phyloP scores from a whole-genome alignment of 305 asterid species.

The Fraxinus baroniana region DNA sequence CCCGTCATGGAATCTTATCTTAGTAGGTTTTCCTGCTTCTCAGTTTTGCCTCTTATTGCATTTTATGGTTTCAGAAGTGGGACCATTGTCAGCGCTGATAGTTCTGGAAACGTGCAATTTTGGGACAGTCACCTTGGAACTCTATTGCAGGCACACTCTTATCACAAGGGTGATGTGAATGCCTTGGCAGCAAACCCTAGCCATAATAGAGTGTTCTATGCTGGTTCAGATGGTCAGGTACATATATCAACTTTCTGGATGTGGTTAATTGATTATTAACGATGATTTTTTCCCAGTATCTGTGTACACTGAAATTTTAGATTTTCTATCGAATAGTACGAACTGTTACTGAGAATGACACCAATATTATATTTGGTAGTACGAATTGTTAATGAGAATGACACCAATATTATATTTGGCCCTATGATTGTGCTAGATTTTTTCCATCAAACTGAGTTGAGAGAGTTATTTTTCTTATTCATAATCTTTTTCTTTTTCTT shows the following conservation, averaged over 20 bases:
- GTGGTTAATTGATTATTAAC: neutral
- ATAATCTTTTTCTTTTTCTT: neutral
- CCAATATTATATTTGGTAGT: neutral
- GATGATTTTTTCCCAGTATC: neutral
- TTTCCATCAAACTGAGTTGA: neutral
- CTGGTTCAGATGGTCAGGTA: constrained; percentile 99
- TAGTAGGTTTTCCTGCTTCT: neutral
- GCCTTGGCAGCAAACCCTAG: constrained; percentile 83
- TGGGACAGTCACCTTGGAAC: constrained; percentile 91
- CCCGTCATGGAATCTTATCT: neutral
- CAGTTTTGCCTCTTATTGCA: neutral
- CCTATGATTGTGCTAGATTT: neutral
- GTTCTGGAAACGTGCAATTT: constrained; percentile 81
- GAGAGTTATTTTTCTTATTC: neutral
- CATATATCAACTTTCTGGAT: neutral
- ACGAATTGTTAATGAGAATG: too few relatives aligned
- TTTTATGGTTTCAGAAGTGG: constrained; percentile 58
- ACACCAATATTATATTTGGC: too few relatives aligned
- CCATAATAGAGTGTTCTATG: constrained; percentile 81
- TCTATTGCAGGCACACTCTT: constrained; percentile 72
- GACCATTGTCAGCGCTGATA: constrained; percentile 86
- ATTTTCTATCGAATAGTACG: neutral
- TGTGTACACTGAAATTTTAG: neutral
- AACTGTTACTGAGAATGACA: neutral
- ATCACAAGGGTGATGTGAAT: constrained; percentile 85